Evolutionary conservation across 2,329 filamentous ascomycete genomes (phyloP), one percentile per base, ranked within the genome.

Genomic region (Hymenotorrendiella dingleyae): DNA sequence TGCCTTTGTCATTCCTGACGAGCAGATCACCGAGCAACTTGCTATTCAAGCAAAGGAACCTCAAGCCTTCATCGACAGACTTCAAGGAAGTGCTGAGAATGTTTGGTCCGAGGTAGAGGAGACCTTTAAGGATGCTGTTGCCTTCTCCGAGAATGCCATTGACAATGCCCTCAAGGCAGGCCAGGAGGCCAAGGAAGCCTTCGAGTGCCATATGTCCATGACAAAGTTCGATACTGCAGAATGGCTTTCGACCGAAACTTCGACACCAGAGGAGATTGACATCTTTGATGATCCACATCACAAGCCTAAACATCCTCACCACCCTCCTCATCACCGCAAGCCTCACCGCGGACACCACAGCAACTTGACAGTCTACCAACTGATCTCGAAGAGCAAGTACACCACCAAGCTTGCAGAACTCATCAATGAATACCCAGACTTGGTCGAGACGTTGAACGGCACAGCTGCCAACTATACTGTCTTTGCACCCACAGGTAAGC

Each of bases 401-500:
- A 90, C 86, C 1, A 84, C 78, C 36, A 84, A 82, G 62, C 82
- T 95, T 33, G 80, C 83, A 21, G 76, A 83, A 59, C 68, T 89
- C n/a, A 74, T 95, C 53, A 73, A 84, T 48, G 73, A 88, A 47
- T 81, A 85, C 59, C 73, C 80, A 1, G 78, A 86, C 40, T 68
- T 95, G 1, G 80, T 91, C 26, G 63, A 83, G 41, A 62, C 80
- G 3, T 74, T 96, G 21, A 93, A 94, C 65, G 76, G 76, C 57
- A 91, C 86, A 2, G 66, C 75, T 26, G 70, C 76, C 17, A 90
- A 91, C 63, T 78, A 83, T 58, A 95, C 90, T 1, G 65, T 93
- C 38, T 94, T 95, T 56, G 84, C 86, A 2, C 90, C 90, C 0
- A 80, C 77, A 1, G n/a, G n/a, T n/a, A n/a, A n/a, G n/a, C n/a